Percentiles rank a stretch among this genome's conserved stretches.
phyloP scores from a whole-genome alignment of 192 early-diverging fungal genomes.

The Lobosporangium transversale region DNA sequence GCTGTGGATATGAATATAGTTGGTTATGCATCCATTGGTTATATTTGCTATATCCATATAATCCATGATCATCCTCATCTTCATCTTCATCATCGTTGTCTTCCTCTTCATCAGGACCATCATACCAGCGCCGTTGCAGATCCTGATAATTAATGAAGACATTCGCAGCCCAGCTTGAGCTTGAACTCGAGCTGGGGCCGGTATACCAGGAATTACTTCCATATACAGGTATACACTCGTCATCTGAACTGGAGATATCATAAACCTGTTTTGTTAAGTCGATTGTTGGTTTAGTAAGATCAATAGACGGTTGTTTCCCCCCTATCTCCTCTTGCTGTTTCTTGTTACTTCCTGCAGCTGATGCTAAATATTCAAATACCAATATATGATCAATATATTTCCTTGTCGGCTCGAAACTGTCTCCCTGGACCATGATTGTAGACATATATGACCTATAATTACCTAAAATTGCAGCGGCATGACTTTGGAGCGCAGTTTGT shows the following conservation, averaged over 20 bases:
- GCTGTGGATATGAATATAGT: background rate
- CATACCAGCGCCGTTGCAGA: background rate
- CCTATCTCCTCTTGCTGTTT: background rate
- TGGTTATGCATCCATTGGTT: background rate
- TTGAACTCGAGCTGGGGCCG: background rate
- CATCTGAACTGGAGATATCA: conserved; percentile 32
- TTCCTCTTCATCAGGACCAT: background rate
- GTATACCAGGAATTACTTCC: background rate
- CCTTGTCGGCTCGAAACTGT: no score
- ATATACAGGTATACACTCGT: background rate
- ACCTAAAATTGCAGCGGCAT: conserved; percentile 10
- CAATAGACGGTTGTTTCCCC: background rate
- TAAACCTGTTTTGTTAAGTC: conserved; percentile 34
- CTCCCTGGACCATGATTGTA: no score
- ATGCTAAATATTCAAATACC: background rate
- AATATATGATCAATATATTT: no score
- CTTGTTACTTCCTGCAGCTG: background rate
- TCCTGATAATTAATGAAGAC: background rate
- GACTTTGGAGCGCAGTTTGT: background rate
- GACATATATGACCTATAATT: background rate
- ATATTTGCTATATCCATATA: background rate
- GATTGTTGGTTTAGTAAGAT: conserved; percentile 19
- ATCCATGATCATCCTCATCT: background rate
- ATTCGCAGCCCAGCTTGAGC: background rate
- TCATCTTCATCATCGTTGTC: conserved; percentile 9